Percentiles rank a stretch among this genome's conserved stretches.
phyloP scores from a whole-genome alignment of 306 rosid genomes.

The Ammopiptanthus mongolicus region DNA sequence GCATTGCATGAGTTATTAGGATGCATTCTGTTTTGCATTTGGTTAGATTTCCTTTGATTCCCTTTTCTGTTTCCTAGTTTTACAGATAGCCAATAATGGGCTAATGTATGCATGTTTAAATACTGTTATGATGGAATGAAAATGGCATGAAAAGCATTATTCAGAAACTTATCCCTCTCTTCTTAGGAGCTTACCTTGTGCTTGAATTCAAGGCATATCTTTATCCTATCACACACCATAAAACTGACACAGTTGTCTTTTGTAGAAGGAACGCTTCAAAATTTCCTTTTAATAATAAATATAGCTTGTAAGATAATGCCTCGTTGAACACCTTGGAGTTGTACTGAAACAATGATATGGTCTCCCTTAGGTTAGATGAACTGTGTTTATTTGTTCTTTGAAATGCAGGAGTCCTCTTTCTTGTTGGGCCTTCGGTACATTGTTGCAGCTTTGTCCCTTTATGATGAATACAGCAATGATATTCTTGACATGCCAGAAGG shows the following conservation, averaged over 20 bases:
- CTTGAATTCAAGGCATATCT: too few relatives aligned
- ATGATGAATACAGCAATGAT: slow-evolving; percentile 94
- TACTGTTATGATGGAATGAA: too few relatives aligned
- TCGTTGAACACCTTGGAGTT: not conserved
- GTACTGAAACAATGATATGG: not conserved
- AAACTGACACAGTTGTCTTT: not conserved
- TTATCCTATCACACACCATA: not conserved
- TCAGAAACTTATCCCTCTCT: too few relatives aligned
- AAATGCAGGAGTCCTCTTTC: slow-evolving; percentile 78
- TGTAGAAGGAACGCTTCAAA: not conserved
- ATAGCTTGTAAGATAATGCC: not conserved
- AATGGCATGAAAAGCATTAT: too few relatives aligned
- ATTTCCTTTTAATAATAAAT: not conserved
- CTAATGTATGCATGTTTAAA: too few relatives aligned
- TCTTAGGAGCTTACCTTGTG: too few relatives aligned
- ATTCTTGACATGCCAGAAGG: slow-evolving; percentile 94
- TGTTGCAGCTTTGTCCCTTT: slow-evolving; percentile 76
- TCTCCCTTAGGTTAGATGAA: slow-evolving; percentile 3
- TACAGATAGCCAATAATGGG: too few relatives aligned
- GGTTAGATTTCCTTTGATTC: too few relatives aligned
- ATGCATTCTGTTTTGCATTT: too few relatives aligned
- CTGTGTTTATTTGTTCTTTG: slow-evolving; percentile 25
- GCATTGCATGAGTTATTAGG: too few relatives aligned
- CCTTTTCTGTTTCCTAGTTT: too few relatives aligned
- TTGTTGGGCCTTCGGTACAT: slow-evolving; percentile 55